Conservation (phyloP, 495 filamentous ascomycete genomes). For the Clavariopsis aquatica region DNA sequence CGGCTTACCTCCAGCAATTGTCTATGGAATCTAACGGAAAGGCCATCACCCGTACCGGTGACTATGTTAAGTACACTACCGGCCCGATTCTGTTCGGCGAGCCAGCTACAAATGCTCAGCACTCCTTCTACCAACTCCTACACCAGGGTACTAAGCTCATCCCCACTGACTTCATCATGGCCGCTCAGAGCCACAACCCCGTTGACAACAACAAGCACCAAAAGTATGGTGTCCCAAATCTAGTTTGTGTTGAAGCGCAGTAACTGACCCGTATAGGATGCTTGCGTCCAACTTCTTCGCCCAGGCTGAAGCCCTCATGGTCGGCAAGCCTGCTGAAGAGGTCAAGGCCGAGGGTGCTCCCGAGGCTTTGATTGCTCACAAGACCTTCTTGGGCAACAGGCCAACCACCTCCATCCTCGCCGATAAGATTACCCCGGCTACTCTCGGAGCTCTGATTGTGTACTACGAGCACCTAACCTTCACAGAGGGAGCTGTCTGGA, state of each 20-base stretch:
- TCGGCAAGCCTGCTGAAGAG: slow-evolving; percentile 89
- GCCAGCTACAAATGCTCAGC: slow-evolving; percentile 97
- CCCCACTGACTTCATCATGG: slow-evolving; percentile 95
- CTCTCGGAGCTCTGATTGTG: slow-evolving; percentile 91
- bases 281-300: slow-evolving; percentile 98
- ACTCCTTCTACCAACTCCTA: slow-evolving; percentile 99
- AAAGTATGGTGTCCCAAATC: slow-evolving; percentile 52
- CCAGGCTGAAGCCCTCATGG: slow-evolving; percentile 97
- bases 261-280: slow-evolving; percentile 60
- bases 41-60: slow-evolving; percentile 85
- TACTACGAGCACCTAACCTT: slow-evolving; percentile 99
- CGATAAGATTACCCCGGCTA: slow-evolving; percentile 89
- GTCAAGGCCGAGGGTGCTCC: slow-evolving; percentile 86
- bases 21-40: slow-evolving; percentile 99
- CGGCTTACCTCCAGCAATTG: slow-evolving; percentile 96
- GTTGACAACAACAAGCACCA: slow-evolving; percentile 89
- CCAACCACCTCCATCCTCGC: slow-evolving; percentile 94
- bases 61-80: slow-evolving; percentile 95
- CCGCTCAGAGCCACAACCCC: slow-evolving; percentile 94
- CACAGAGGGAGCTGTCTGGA: slow-evolving; percentile 96
- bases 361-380: slow-evolving; percentile 87
- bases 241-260: slow-evolving; percentile 2
- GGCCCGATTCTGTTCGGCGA: slow-evolving; percentile 94
- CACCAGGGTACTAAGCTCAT: slow-evolving; percentile 99
- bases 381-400: slow-evolving; percentile 97